Conservation (phyloP, 2,329 filamentous ascomycete genomes). For the Fusarium sp. region DNA sequence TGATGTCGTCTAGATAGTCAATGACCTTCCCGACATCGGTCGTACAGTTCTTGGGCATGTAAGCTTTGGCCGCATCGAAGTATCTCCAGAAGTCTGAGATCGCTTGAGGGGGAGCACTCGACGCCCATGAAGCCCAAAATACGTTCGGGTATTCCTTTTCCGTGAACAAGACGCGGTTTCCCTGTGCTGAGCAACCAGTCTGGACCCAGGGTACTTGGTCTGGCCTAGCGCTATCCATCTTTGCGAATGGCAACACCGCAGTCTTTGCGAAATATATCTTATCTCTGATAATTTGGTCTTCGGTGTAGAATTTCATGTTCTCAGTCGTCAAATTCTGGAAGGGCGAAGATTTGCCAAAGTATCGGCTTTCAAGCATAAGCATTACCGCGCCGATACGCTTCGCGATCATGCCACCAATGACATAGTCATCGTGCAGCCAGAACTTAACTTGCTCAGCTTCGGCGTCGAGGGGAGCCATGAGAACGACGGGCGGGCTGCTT, state of each 20-base stretch:
- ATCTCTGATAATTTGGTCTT: constrained; percentile 5
- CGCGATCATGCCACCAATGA: constrained; percentile 13
- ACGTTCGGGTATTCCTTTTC: background rate
- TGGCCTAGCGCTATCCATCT: background rate
- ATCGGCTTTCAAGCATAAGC: constrained; percentile 3
- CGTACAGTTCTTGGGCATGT: constrained; percentile 8
- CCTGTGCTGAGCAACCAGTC: constrained; percentile 2
- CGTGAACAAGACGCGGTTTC: constrained; percentile 1
- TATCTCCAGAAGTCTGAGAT: constrained; percentile 8
- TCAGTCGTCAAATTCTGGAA: background rate
- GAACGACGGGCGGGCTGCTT: background rate
- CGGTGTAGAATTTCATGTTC: constrained; percentile 2
- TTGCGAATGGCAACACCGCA: background rate
- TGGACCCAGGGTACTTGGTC: constrained; percentile 6
- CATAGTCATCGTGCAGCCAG: constrained; percentile 7
- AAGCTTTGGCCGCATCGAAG: constrained; percentile 7
- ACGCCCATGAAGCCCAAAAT: constrained; percentile 4
- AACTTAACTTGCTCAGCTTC: constrained; percentile 11
- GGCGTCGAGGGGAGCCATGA: background rate
- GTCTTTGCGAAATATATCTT: constrained; percentile 4
- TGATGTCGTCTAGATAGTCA: background rate
- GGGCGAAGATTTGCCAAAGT: constrained; percentile 9
- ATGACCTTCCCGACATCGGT: constrained; percentile 1
- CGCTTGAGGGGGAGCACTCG: background rate
- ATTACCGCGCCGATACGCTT: background rate